Evolutionary conservation across 805 yeast species (phyloP).

Genomic region (Candida alai): DNA sequence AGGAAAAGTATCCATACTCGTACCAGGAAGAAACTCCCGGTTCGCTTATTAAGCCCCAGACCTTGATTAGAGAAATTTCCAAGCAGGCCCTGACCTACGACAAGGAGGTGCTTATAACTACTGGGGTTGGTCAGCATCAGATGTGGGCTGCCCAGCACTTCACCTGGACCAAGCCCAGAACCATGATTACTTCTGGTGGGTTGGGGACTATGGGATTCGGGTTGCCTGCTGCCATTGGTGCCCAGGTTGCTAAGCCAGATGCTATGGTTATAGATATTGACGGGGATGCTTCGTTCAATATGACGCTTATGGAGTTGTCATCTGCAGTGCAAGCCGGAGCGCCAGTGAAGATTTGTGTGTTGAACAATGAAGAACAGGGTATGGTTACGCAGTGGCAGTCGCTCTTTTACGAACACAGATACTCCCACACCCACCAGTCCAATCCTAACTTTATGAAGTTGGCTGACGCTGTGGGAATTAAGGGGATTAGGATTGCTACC

Average conservation of each 20-base stretch:
- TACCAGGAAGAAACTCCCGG: slow-evolving; percentile 80
- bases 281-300: slow-evolving; percentile 98
- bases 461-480: slow-evolving; percentile 91
- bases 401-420: slow-evolving; percentile 92
- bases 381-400: slow-evolving; percentile 99
- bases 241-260: slow-evolving; percentile 93
- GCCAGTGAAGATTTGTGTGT: slow-evolving; percentile 82
- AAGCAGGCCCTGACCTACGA: slow-evolving; percentile 59
- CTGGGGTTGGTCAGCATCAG: slow-evolving; percentile 99
- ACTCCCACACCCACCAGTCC: slow-evolving; percentile 94
- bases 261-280: slow-evolving; percentile 94
- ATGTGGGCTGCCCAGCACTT: slow-evolving; percentile 99
- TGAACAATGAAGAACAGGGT: slow-evolving; percentile 98
- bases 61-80: slow-evolving; percentile 75
- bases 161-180: slow-evolving; percentile 89
- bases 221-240: slow-evolving; percentile 96
- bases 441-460: slow-evolving; percentile 92
- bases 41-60: slow-evolving; percentile 86
- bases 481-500: slow-evolving; percentile 68
- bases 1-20: slow-evolving; percentile 76
- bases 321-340: slow-evolving; percentile 93
- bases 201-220: slow-evolving; percentile 99
- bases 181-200: slow-evolving; percentile 97
- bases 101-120: slow-evolving; percentile 82
- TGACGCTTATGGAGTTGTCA: slow-evolving; percentile 91